Conservation (phyloP, 208 protist genomes). For the Leishmania guyanensis region DNA sequence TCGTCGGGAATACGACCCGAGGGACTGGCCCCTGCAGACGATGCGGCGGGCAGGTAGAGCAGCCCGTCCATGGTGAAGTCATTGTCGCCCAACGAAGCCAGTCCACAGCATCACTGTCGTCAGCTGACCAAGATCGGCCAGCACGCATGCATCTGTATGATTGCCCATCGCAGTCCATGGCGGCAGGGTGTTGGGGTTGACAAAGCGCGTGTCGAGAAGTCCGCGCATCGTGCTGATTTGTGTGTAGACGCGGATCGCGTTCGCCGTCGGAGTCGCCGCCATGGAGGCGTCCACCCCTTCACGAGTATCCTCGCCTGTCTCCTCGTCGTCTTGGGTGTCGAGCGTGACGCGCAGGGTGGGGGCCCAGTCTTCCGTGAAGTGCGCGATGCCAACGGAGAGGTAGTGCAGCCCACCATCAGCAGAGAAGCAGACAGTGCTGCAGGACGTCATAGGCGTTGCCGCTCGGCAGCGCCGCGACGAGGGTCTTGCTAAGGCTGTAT, state of each 20-base stretch:
- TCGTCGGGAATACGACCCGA: background rate
- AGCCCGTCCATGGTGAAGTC: conserved; percentile 52
- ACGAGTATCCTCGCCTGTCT: conserved; percentile 14
- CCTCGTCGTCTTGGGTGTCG: conserved; percentile 24
- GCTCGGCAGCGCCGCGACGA: conserved; percentile 46
- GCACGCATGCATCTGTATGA: conserved; percentile 6
- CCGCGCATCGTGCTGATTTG: conserved; percentile 45
- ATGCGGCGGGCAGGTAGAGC: conserved; percentile 52
- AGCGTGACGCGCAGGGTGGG: conserved; percentile 54
- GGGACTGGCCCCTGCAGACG: background rate
- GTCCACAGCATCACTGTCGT: conserved; percentile 63
- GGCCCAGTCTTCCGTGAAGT: conserved; percentile 64
- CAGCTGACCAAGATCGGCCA: conserved; percentile 36
- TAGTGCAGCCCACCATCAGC: conserved; percentile 69
- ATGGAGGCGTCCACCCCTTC: conserved; percentile 5
- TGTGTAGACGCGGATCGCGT: conserved; percentile 41
- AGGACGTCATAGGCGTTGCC: conserved; percentile 2
- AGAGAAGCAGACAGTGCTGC: conserved; percentile 62
- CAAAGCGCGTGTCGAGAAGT: conserved; percentile 59
- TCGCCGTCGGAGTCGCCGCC: conserved; percentile 17
- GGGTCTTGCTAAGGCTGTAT: conserved; percentile 16
- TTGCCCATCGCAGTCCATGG: background rate
- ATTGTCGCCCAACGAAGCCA: conserved; percentile 50
- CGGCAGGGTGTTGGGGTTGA: conserved; percentile 3
- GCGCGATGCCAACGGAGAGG: conserved; percentile 58